These are phyloP conservation scores for Talaromyces piceae DNA, from an alignment of 2,329 filamentous ascomycete genomes.

Conservation along the genomic window DNA sequence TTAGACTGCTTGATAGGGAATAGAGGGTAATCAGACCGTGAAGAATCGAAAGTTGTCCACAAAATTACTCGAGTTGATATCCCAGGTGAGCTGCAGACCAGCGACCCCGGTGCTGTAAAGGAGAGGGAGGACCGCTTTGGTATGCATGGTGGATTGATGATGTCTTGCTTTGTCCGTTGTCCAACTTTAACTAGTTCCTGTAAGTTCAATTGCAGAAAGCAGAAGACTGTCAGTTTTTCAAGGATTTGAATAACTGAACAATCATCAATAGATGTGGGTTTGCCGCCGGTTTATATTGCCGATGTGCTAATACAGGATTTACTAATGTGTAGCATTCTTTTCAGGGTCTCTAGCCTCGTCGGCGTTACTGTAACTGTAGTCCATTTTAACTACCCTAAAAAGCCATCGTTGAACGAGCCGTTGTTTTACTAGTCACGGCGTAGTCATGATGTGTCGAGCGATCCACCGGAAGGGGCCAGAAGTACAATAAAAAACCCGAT, in stretches of 20 bases:
- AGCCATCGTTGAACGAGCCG: not conserved
- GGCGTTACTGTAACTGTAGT: not conserved
- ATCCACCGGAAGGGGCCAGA: not conserved
- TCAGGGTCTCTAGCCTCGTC: not conserved
- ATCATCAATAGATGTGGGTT: too few species aligned
- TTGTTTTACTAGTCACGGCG: not conserved
- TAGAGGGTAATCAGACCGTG: not conserved
- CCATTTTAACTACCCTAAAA: not conserved
- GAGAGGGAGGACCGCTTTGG: not conserved
- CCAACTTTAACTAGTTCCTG: not conserved
- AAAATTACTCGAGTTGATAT: slow-evolving; percentile 9
- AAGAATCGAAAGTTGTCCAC: slow-evolving; percentile 7
- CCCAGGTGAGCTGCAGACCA: slow-evolving; percentile 2
- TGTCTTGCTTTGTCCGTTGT: not conserved
- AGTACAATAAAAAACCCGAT: not conserved
- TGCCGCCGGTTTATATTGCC: not conserved
- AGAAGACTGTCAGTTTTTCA: not conserved
- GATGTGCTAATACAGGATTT: not conserved
- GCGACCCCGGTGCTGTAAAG: slow-evolving; percentile 1
- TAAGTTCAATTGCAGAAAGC: not conserved
- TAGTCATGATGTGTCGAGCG: not conserved
- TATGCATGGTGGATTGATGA: not conserved
- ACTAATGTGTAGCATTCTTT: not conserved
- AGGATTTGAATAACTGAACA: not conserved
- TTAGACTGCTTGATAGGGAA: not conserved